Base-by-base conservation (phyloP, 768 basidiomycete species). In the Gloeopeniophorella convolvens region DNA sequence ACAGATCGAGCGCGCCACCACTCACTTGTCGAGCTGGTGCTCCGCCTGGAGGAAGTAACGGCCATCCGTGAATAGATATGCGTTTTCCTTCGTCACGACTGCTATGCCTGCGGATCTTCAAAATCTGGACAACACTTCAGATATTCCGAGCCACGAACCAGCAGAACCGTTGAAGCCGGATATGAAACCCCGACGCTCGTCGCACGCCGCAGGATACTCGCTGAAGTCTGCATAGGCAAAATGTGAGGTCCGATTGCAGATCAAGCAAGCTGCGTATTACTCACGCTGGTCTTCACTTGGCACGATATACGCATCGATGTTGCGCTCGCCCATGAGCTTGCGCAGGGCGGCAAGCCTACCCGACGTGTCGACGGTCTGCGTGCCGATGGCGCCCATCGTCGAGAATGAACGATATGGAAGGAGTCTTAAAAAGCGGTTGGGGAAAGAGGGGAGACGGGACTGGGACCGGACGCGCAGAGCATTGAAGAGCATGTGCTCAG, bases 131-230 rank as follows among this genome's bases (percentile, higher is more conserved):
- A 30, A 11, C n/a, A 27, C 15, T 9, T 27, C 20, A 39, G 12
- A 7, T n/a, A 15, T n/a, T 15, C 23, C n/a, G 37, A 20, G n/a
- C 8, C 43, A 62, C 70, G 59, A 55, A 80, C 93, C 93, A 61
- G 95, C 94, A 32, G 91, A 95, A 21, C 96, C 96, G 50, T 78
- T 89, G 70, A 97, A 99, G 10, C 89, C 89, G 27, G 90, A 93
- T 57, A 99, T 89, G 69, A 80, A 98, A 0, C 79, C 87, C 21
- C 95, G 77, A 49, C 92, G 74, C 50, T 84, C 73, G 69, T 97
- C 92, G 56, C 85, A 90, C 27, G 77, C 73, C 8, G 93, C 88
- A 15, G 85, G 76, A 66, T 94, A 95, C 65, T 95, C 93, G 68
- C 90, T 93, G 6, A 76, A 82, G 66, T 94, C 91, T 93, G 34